Percentiles rank a stretch among this genome's conserved stretches.
Evolutionary conservation across 306 rosid species (phyloP).

Genomic region (Fragaria vesca): DNA sequence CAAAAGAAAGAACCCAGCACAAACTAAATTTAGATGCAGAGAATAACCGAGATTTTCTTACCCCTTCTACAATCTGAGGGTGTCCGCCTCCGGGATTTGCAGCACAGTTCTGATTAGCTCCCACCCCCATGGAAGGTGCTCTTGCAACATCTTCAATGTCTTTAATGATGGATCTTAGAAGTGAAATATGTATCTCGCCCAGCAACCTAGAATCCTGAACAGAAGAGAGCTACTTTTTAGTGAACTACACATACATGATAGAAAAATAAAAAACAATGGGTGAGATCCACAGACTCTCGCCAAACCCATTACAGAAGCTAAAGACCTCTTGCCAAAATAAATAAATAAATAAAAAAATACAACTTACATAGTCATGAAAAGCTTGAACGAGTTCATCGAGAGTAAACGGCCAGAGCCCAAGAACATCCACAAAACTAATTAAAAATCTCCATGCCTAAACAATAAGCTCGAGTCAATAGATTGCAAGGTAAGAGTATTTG

Average conservation of each 20-base stretch:
- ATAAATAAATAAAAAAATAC: not conserved
- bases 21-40: constrained; percentile 22
- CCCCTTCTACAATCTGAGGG: constrained; percentile 75
- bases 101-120: constrained; percentile 49
- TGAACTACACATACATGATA: constrained; percentile 17
- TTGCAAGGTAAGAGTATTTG: not conserved
- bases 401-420: constrained; percentile 80
- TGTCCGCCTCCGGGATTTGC: constrained; percentile 71
- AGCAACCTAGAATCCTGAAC: constrained; percentile 68
- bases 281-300: not conserved
- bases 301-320: constrained; percentile 9
- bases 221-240: constrained; percentile 15
- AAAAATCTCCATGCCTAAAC: constrained; percentile 82
- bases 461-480: not conserved
- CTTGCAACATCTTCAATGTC: constrained; percentile 77
- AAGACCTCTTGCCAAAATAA: not conserved
- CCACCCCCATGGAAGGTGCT: constrained; percentile 49
- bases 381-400: constrained; percentile 86
- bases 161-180: constrained; percentile 60
- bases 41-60: constrained; percentile 22
- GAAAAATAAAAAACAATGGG: not conserved
- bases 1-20: constrained; percentile 16
- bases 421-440: constrained; percentile 69
- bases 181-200: constrained; percentile 73
- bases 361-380: constrained; percentile 76